These are phyloP conservation scores for Ophiostoma quercus DNA, from an alignment of 2,329 filamentous ascomycete genomes.

Conservation along the genomic window DNA sequence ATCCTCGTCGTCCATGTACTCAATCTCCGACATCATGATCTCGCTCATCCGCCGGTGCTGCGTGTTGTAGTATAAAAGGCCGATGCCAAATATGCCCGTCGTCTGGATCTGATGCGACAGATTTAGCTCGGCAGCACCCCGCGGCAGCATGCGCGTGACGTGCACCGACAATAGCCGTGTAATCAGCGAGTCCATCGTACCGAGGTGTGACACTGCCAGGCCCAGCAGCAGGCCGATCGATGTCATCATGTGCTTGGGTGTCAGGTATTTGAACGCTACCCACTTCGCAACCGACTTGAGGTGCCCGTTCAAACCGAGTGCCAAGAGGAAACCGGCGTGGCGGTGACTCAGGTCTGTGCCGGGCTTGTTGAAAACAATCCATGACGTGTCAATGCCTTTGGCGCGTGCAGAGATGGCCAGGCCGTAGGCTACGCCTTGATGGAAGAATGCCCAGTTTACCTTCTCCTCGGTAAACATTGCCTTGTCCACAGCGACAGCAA, in stretches of 20 bases:
- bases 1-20: constrained; percentile 73
- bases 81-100: constrained; percentile 94
- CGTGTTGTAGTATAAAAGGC: constrained; percentile 86
- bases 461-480: constrained; percentile 87
- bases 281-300: constrained; percentile 93
- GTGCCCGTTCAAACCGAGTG: constrained; percentile 88
- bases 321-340: constrained; percentile 91
- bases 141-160: constrained; percentile 87
- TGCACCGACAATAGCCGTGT: constrained; percentile 92
- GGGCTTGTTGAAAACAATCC: constrained; percentile 98
- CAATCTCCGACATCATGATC: constrained; percentile 96
- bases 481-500: constrained; percentile 89
- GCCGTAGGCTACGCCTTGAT: constrained; percentile 89
- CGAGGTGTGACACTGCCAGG: constrained; percentile 86
- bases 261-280: constrained; percentile 99
- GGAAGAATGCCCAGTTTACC: constrained; percentile 97
- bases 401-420: constrained; percentile 84
- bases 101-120: constrained; percentile 90
- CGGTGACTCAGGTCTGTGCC: constrained; percentile 79
- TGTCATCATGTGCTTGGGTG: constrained; percentile 98
- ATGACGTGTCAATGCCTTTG: constrained; percentile 93
- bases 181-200: constrained; percentile 95
- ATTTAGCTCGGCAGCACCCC: constrained; percentile 89
- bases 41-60: constrained; percentile 98
- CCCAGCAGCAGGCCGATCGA: constrained; percentile 92